Base-by-base conservation (phyloP, 1,284 basidiomycete genomes). In the Cryptococcus neoformans region DNA sequence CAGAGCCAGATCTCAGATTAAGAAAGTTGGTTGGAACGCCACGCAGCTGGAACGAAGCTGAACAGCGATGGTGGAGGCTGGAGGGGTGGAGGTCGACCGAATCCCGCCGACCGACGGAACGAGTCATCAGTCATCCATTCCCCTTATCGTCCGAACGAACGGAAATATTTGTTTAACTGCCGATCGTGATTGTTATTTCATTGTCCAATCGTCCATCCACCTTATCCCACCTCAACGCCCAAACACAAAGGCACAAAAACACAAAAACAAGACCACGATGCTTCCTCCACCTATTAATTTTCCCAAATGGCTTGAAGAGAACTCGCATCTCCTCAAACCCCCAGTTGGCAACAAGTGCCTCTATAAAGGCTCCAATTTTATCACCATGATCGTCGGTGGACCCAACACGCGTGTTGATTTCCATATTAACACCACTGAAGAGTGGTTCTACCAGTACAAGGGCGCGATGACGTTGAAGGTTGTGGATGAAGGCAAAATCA, bases 381-480 rank as follows among this genome's bases (percentile, higher is more conserved):
- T 89, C 50, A 85, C 92, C 44, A 96, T 96, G 93, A 89, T 84
- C 10, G 86, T 96, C 21, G 93, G 93, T 12, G 93, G 92, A 0
- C 93, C 92, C 0, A 97, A 97, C 73, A 85, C 90, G 71, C 81
- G 92, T 49, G 89, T 88, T 57, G 92, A 97, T 74, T 96, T 91
- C 70, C 92, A 96, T 76, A 80, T 95, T 50, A 96, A 96, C 74
- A 86, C 93, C 76, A 95, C 92, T 2, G 92, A 96, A 82, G 93
- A 96, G 79, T 96, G 92, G 92, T 96, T 96, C 75, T 95, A 92
- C 77, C 93, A 97, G 74, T 83, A 93, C 80, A 90, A 92, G 74
- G 92, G 92, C 1, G 85, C 83, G 2, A 96, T 97, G 90, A 79
- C 91, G 10, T 81, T 97, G 42, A 86, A 90, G 62, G 86, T 91